phyloP scores from a whole-genome alignment of 495 filamentous ascomycete genomes.

The Aspergillus carlsbadensis region DNA sequence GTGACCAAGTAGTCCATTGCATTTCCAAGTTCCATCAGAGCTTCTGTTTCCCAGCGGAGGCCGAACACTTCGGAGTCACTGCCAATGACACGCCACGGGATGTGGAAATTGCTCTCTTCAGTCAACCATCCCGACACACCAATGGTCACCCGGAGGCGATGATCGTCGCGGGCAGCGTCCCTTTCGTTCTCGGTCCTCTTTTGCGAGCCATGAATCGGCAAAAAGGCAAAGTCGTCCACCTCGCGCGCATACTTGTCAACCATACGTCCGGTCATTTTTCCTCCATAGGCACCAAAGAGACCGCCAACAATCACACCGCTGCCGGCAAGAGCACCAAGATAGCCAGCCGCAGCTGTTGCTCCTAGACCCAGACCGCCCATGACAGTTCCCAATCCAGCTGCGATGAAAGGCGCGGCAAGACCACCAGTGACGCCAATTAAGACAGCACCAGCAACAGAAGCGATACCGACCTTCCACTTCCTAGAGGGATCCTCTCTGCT shows the following conservation, averaged over 20 bases:
- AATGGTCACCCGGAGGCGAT: constrained; percentile 78
- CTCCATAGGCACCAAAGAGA: constrained; percentile 88
- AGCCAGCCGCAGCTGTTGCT: constrained; percentile 71
- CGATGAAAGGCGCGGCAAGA: constrained; percentile 78
- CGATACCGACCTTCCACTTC: constrained; percentile 81
- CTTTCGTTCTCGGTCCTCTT: constrained; percentile 43
- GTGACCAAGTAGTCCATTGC: constrained; percentile 72
- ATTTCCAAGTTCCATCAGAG: constrained; percentile 73
- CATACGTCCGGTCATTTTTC: constrained; percentile 78
- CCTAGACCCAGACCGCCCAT: constrained; percentile 81
- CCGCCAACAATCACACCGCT: constrained; percentile 76
- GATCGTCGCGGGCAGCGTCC: constrained; percentile 48
- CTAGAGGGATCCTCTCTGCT: constrained; percentile 63
- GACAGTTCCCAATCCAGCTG: constrained; percentile 77
- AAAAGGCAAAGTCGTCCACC: constrained; percentile 84
- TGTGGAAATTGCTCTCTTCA: constrained; percentile 63
- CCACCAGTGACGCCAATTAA: constrained; percentile 80
- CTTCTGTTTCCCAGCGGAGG: constrained; percentile 79
- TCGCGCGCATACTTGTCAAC: constrained; percentile 86
- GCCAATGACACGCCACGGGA: constrained; percentile 75
- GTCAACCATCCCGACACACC: constrained; percentile 82
- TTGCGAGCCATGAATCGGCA: constrained; percentile 61
- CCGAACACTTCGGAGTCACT: constrained; percentile 74
- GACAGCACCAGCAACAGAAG: constrained; percentile 73
- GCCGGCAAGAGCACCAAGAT: constrained; percentile 75